These are phyloP conservation scores for Vigna unguiculata DNA, from an alignment of 306 rosid genomes.

Conservation along the genomic window DNA sequence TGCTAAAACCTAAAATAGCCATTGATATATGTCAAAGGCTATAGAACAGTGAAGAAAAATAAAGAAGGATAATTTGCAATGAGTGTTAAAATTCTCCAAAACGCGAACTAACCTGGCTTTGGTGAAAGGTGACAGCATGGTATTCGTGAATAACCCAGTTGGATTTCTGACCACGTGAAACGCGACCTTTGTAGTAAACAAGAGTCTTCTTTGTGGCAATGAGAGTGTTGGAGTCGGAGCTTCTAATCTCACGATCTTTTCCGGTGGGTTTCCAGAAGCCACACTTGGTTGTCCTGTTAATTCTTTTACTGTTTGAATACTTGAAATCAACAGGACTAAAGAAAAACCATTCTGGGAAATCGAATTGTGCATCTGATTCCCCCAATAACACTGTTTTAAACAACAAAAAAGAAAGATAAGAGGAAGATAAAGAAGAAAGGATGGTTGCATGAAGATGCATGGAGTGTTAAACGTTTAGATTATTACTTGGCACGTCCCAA, in stretches of 20 bases:
- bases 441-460: neutral
- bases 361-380: slow-evolving; percentile 32
- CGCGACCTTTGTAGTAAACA: slow-evolving; percentile 54
- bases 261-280: slow-evolving; percentile 88
- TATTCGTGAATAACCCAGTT: slow-evolving; percentile 78
- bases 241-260: slow-evolving; percentile 45
- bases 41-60: neutral
- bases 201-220: slow-evolving; percentile 72
- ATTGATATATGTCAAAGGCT: neutral
- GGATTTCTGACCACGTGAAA: slow-evolving; percentile 43
- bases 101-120: slow-evolving; percentile 49
- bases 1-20: too few relatives aligned
- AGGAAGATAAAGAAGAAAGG: neutral
- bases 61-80: neutral
- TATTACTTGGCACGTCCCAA: slow-evolving; percentile 58
- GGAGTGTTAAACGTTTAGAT: neutral
- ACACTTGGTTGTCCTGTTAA: slow-evolving; percentile 49
- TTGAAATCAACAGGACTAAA: slow-evolving; percentile 51
- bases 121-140: slow-evolving; percentile 35
- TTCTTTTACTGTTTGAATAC: slow-evolving; percentile 41
- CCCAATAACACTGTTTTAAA: slow-evolving; percentile 32
- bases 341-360: slow-evolving; percentile 67
- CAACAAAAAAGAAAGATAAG: neutral
- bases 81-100: neutral
- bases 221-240: slow-evolving; percentile 12